These are phyloP conservation scores for Pyrus hybrid DNA, from an alignment of 331 rosid genomes.

Conservation along the genomic window DNA sequence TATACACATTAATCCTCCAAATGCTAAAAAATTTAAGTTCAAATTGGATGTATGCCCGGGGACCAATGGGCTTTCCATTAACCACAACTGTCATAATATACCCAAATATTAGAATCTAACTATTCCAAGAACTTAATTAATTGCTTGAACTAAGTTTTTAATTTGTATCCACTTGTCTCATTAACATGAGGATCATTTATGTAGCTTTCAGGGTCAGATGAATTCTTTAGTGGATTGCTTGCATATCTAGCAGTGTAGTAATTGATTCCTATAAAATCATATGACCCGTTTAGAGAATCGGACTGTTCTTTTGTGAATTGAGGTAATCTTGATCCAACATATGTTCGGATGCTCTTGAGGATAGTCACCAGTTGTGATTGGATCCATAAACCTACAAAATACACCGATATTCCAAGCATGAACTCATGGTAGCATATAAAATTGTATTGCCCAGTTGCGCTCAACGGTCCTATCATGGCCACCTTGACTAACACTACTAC, in stretches of 20 bases:
- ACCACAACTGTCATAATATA: too few species aligned
- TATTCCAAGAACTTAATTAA: too few species aligned
- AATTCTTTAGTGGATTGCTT: background rate
- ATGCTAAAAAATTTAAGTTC: too few species aligned
- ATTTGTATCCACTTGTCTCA: background rate
- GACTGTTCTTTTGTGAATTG: conserved; percentile 6
- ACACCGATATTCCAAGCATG: background rate
- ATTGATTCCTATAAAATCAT: conserved; percentile 25
- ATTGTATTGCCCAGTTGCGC: too few species aligned
- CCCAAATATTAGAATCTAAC: too few species aligned
- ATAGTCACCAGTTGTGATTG: conserved; percentile 13
- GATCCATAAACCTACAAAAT: conserved; percentile 19
- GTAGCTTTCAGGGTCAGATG: background rate
- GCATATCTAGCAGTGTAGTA: conserved; percentile 18
- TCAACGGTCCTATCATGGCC: too few species aligned
- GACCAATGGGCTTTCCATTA: too few species aligned
- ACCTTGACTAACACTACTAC: too few species aligned
- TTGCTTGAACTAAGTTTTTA: background rate
- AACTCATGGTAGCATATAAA: too few species aligned
- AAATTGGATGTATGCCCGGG: too few species aligned
- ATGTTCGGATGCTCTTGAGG: conserved; percentile 12
- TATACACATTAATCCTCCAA: too few species aligned
- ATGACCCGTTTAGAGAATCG: background rate
- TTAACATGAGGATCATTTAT: background rate
- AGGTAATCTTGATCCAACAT: conserved; percentile 9